Percentiles rank a stretch among this genome's conserved stretches.
Evolutionary conservation across 129 eudicot genomes (phyloP).

Genomic region (Ambrosia trifida): DNA sequence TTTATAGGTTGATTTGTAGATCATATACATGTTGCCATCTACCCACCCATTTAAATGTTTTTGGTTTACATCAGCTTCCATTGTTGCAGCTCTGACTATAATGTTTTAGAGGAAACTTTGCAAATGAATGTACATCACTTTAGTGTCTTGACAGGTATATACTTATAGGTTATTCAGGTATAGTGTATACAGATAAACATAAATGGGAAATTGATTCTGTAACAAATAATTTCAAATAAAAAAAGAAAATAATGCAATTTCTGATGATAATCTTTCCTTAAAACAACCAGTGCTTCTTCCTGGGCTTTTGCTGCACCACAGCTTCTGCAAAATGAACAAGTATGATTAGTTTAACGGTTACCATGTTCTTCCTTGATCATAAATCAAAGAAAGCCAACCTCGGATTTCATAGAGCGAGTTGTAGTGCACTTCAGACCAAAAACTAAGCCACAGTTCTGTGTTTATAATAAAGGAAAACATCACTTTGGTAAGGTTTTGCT

Average conservation of each 20-base stretch:
- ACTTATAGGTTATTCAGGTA: constrained; percentile 19
- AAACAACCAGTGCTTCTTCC: constrained; percentile 79
- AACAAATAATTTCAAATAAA: not conserved
- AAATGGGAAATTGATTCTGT: constrained; percentile 15
- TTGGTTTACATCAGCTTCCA: not conserved
- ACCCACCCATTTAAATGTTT: constrained; percentile 20
- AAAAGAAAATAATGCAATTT: not conserved
- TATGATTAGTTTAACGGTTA: constrained; percentile 13
- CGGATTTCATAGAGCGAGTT: constrained; percentile 68
- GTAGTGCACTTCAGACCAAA: constrained; percentile 92
- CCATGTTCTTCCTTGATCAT: not conserved
- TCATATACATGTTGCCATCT: no score
- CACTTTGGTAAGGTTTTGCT: not conserved
- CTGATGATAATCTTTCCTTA: constrained; percentile 27
- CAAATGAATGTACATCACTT: constrained; percentile 24
- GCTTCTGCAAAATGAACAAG: constrained; percentile 46
- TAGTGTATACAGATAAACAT: constrained; percentile 21
- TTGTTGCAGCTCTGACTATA: not conserved
- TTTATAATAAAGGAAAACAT: constrained; percentile 11
- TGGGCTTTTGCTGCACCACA: constrained; percentile 55
- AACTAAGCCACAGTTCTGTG: constrained; percentile 81
- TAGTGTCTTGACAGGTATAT: constrained; percentile 1
- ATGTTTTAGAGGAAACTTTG: constrained; percentile 13
- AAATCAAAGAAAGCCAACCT: constrained; percentile 40
- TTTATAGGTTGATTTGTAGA: constrained; percentile 22